These are phyloP conservation scores for Arabis hirsuta DNA, from an alignment of 345 rosid species.

Conservation along the genomic window DNA sequence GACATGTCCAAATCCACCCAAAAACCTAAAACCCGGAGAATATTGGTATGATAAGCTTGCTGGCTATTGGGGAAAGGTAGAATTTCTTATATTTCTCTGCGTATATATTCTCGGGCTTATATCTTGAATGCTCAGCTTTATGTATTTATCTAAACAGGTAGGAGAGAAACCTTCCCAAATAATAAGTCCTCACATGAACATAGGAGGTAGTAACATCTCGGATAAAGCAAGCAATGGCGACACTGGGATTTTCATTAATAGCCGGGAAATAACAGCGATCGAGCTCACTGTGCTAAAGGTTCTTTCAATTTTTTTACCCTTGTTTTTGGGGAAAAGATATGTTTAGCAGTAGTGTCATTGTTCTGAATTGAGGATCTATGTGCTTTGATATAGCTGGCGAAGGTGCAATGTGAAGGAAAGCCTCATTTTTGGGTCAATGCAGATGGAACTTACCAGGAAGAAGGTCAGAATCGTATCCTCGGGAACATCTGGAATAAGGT, in stretches of 20 bases:
- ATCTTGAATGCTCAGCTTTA: constrained; percentile 18
- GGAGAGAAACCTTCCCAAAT: constrained; percentile 83
- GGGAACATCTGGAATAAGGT: constrained; percentile 80
- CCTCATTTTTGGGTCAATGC: constrained; percentile 69
- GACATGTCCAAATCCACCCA: constrained; percentile 71
- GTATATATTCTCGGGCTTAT: constrained; percentile 1
- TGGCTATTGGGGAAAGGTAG: constrained; percentile 97
- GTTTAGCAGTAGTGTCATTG: constrained; percentile 3
- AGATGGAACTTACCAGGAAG: constrained; percentile 75
- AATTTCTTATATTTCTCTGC: constrained; percentile 19
- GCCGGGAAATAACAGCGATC: constrained; percentile 64
- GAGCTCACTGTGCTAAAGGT: constrained; percentile 82
- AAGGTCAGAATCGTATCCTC: constrained; percentile 60
- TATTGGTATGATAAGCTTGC: constrained; percentile 89
- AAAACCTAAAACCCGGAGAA: constrained; percentile 66
- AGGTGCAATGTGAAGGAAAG: constrained; percentile 74
- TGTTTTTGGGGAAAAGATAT: constrained; percentile 16
- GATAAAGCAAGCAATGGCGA: constrained; percentile 75
- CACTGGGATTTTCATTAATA: constrained; percentile 59
- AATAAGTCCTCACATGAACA: constrained; percentile 54
- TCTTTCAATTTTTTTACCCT: constrained; percentile 24
- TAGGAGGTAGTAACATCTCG: constrained; percentile 57
- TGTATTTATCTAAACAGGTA: constrained; percentile 51
- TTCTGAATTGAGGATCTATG: constrained; percentile 16
- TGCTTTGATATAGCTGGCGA: constrained; percentile 51